These are phyloP conservation scores for Cryptococcus depauperatus DNA, from an alignment of 1,284 basidiomycete species.

Conservation along the genomic window DNA sequence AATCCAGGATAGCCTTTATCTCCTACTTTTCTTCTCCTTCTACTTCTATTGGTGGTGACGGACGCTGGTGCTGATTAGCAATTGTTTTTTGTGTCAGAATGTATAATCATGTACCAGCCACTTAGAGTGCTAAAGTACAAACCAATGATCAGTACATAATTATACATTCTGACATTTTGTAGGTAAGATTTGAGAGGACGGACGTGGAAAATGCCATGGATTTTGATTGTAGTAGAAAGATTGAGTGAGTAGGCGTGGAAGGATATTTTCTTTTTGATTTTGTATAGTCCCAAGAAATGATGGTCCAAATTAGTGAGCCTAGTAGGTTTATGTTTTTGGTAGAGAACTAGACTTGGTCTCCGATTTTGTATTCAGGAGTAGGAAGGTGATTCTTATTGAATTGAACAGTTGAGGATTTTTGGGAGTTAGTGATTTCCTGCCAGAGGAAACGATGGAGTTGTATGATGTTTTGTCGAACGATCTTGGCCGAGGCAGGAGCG, in stretches of 20 bases:
- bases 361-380: slow-evolving; percentile 7
- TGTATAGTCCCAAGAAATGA: slow-evolving; percentile 33
- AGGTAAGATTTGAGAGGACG: slow-evolving; percentile 1
- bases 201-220: slow-evolving; percentile 11
- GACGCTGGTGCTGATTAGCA: background rate
- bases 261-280: slow-evolving; percentile 2
- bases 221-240: slow-evolving; percentile 2
- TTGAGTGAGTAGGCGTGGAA: slow-evolving; percentile 5
- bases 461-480: too few relatives aligned
- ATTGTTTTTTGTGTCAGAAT: too few relatives aligned
- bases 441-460: background rate
- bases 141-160: too few relatives aligned
- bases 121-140: too few relatives aligned
- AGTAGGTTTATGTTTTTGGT: slow-evolving; percentile 43
- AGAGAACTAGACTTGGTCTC: slow-evolving; percentile 44
- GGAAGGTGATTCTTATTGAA: background rate
- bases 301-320: slow-evolving; percentile 43
- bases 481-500: too few relatives aligned
- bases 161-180: too few relatives aligned
- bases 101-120: too few relatives aligned
- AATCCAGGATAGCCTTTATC: background rate
- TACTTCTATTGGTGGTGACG: background rate
- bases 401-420: background rate
- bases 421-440: background rate
- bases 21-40: background rate